A percentile compares a stretch with the other conserved stretches of the same genome.
Evolutionary conservation across 306 rosid genomes (phyloP).

Genomic region (Sechiopsis laciniata): DNA sequence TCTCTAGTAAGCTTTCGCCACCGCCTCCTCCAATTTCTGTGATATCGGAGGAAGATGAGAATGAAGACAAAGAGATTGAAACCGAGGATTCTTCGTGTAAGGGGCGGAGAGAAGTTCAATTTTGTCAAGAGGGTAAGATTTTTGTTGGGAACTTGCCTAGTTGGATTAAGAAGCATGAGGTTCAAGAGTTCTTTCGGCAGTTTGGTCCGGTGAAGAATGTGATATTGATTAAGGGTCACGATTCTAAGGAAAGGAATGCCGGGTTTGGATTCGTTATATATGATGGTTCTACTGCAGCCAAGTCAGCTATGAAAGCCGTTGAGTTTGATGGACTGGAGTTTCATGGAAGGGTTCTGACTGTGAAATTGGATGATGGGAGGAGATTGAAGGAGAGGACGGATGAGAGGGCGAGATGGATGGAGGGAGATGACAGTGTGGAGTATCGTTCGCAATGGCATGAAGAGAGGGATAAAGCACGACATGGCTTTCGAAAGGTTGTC

Average conservation of each 20-base stretch:
- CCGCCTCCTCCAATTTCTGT: constrained; percentile 25
- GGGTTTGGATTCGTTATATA: constrained; percentile 77
- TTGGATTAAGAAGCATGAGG: constrained; percentile 69
- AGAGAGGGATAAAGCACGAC: constrained; percentile 62
- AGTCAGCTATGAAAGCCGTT: constrained; percentile 68
- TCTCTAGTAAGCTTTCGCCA: constrained; percentile 71
- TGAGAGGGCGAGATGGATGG: constrained; percentile 56
- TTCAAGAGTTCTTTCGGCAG: constrained; percentile 70
- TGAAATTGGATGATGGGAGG: constrained; percentile 77
- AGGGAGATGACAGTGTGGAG: constrained; percentile 45
- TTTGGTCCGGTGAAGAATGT: constrained; percentile 69
- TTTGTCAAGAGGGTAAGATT: constrained; percentile 76
- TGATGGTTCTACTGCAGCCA: constrained; percentile 40
- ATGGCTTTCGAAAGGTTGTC: constrained; percentile 47
- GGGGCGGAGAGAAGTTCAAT: constrained; percentile 22
- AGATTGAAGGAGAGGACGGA: constrained; percentile 48
- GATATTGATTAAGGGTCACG: constrained; percentile 65
- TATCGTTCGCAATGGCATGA: constrained; percentile 72
- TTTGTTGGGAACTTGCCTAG: constrained; percentile 79
- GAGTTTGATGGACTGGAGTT: constrained; percentile 94
- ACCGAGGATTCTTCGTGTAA: constrained; percentile 13
- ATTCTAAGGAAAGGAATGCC: constrained; percentile 47
- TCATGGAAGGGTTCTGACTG: constrained; percentile 71
- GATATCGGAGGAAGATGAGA: not conserved
- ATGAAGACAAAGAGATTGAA: constrained; percentile 5